phyloP scores from a whole-genome alignment of 805 yeast genomes.

The Wickerhamomyces sydowiorum region DNA sequence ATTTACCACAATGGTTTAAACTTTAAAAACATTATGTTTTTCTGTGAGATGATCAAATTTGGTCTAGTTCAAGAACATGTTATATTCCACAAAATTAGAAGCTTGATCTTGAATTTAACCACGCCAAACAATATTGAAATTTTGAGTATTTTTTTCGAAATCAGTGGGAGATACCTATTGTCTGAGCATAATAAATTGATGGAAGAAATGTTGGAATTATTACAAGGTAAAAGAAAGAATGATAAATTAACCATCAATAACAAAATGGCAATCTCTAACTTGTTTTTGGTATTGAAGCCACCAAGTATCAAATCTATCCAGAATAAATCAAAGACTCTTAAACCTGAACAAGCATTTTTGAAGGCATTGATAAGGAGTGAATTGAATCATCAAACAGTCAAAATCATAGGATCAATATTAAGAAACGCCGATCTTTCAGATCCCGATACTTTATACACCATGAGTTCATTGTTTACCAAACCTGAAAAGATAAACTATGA shows the following conservation, averaged over 20 bases:
- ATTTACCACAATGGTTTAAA: slow-evolving; percentile 47
- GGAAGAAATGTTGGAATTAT: slow-evolving; percentile 53
- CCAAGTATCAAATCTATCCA: slow-evolving; percentile 36
- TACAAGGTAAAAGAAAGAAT: slow-evolving; percentile 45
- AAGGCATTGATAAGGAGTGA: slow-evolving; percentile 47
- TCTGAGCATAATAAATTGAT: slow-evolving; percentile 54
- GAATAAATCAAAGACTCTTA: slow-evolving; percentile 18
- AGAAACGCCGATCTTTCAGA: slow-evolving; percentile 43
- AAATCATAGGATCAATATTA: slow-evolving; percentile 31
- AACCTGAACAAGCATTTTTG: slow-evolving; percentile 44
- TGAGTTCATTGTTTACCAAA: slow-evolving; percentile 40
- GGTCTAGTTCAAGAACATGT: slow-evolving; percentile 65
- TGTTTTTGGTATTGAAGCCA: slow-evolving; percentile 51
- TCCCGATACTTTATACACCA: slow-evolving; percentile 25
- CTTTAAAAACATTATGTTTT: slow-evolving; percentile 54
- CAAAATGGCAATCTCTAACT: slow-evolving; percentile 51
- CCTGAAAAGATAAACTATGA: slow-evolving; percentile 62
- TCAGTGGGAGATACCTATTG: slow-evolving; percentile 62
- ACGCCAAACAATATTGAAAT: slow-evolving; percentile 62
- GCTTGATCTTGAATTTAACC: slow-evolving; percentile 45
- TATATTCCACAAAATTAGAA: slow-evolving; percentile 66
- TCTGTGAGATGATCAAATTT: slow-evolving; percentile 74
- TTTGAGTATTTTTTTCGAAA: slow-evolving; percentile 64
- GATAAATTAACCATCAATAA: slow-evolving; percentile 46
- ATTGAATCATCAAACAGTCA: slow-evolving; percentile 31